phyloP scores from a whole-genome alignment of 192 early-diverging fungal genomes.

The Pilaira anomala region DNA sequence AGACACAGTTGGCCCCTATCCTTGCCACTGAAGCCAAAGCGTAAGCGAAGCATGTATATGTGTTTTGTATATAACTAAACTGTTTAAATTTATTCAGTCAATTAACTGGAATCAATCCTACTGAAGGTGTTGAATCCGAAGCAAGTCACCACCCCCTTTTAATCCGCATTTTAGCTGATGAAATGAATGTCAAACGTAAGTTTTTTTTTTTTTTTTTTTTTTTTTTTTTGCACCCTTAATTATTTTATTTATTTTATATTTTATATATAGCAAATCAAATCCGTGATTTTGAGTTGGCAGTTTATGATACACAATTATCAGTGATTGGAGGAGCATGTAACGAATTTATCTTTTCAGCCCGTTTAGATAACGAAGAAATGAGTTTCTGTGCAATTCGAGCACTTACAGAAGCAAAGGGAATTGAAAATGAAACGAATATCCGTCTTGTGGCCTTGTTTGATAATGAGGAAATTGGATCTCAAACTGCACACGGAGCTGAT shows the following conservation, averaged over 20 bases:
- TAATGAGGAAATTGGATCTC: conserved; percentile 96
- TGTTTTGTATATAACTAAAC: background rate
- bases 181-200: conserved; percentile 64
- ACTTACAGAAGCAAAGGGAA: conserved; percentile 51
- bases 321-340: conserved; percentile 86
- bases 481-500: conserved; percentile 91
- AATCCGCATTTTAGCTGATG: conserved; percentile 71
- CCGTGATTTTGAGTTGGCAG: conserved; percentile 94
- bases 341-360: conserved; percentile 92
- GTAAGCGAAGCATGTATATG: conserved; percentile 23
- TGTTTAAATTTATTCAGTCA: conserved; percentile 14
- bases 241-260: background rate
- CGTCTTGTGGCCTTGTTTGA: conserved; percentile 92
- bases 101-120: conserved; percentile 15
- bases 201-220: background rate
- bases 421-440: conserved; percentile 68
- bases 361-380: conserved; percentile 96
- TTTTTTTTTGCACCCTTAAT: background rate
- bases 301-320: conserved; percentile 90
- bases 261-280: conserved; percentile 61
- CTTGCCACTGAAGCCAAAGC: conserved; percentile 69
- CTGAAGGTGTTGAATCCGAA: conserved; percentile 30
- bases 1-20: conserved; percentile 88
- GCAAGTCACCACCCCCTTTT: conserved; percentile 81
- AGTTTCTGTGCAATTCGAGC: conserved; percentile 84